Base-by-base conservation (phyloP, 371 early-diverging fungal species). In the Choanephora cucurbitarum region DNA sequence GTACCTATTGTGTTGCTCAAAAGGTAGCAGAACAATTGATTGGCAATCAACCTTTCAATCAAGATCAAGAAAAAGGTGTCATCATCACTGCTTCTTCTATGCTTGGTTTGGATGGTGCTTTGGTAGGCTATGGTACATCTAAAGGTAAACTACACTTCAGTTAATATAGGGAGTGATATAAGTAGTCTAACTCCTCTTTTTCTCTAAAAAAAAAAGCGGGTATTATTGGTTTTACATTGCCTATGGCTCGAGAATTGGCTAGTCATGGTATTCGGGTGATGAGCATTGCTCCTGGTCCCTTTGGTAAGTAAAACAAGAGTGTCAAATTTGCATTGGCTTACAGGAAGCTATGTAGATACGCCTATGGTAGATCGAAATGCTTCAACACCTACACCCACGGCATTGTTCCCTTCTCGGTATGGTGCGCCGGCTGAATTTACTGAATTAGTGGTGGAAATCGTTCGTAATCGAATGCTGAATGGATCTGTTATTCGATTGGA, bases 401-500 rank as follows among this genome's bases (percentile, higher is more conserved):
- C 57, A 47, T 39, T 75, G 24, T 83, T 81, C 40, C 86, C 83
- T 8, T 57, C 72, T 22, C 68, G 83, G 6, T 55, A 64, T 55
- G 84, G 83, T 17, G 44, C 64, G 18, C 73, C 81, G 15, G 48
- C 48, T n/a, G 84, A 86, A 50, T 83, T 84, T 63, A 69, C 81
- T 17, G 71, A 76, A n/a, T 55, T 84, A 4, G 80, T 78, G 14
- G 47, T 74, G 19, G 67, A 76, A 10, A 60, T 83, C 21, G 76
- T 86, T 37, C 62, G 68, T 15, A 83, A 78, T 58, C 64, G 70
- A 5, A 80, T 81, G 80, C 57, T 86, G 39, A 86, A 85, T 60
- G 86, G 82, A 2, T 74, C 74, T n/a, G 66, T 81, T 5, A 63
- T 86, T 41, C 78, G 86, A 37, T 66, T 86, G 43, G 86, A 86